Base-by-base conservation (phyloP, 2,329 filamentous ascomycete species). In the Xylariaceae sp. region DNA sequence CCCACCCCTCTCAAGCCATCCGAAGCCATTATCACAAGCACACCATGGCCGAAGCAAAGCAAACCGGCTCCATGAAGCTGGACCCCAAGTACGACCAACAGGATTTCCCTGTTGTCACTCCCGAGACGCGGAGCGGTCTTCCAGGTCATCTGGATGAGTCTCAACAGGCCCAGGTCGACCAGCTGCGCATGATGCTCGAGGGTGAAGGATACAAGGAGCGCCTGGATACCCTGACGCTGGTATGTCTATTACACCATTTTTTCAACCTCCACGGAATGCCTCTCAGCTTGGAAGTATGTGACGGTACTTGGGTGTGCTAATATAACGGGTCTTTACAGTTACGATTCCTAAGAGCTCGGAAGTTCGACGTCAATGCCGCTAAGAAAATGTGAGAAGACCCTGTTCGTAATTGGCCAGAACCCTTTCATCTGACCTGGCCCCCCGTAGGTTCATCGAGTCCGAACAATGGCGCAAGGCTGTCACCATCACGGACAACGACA, bases 81-180 rank as follows among this genome's bases (percentile, higher is more conserved):
- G 83, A 95, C 68, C 77, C 87, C 64, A 96, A 95, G 72, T 95
- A 97, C 75, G 93, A 97, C 72, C 67, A 94, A 73, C 97, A 93
- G 69, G 90, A 96, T 68, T 97, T 80, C 73, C 93, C 93, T 49
- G 88, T 83, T 51, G 84, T 79, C 49, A 81, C 88, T 35, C 79
- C 86, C 41, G 79, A 80, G 54, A 64, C 76, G 35, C 79, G 83
- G 62, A 72, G 74, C 56, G 93, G 93, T 52, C 89, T 96, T 66
- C 84, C 91, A 48, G 93, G 93, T 63, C 81, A 94, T 67, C 85
- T 94, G 58, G 93, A 85, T 41, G 74, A 81, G 43, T 79, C 87
- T 65, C 89, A 97, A 73, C 86, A 95, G 78, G 89, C 89, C 40
- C 84, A 91, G 70, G 85, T 97, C 36, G 72, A 81, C 61, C 88